Base-by-base conservation (phyloP, 345 rosid species). In the Pugionium dolabratum region DNA sequence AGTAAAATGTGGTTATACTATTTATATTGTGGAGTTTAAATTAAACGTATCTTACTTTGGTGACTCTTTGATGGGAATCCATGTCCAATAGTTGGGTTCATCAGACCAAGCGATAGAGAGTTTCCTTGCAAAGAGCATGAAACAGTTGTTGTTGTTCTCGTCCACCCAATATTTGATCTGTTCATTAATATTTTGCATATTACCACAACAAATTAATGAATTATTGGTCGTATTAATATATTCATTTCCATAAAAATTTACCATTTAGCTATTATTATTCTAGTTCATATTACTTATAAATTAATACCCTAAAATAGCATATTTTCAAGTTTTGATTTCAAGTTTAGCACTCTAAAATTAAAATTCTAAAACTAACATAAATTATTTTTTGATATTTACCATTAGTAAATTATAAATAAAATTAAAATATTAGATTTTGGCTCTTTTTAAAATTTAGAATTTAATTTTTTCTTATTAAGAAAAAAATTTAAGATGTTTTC, bases 81-180 rank as follows among this genome's bases (percentile, higher is more conserved):
- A 90, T 37, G 28, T 62, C 97, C 97, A 90, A 69, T 55, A 81
- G 51, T 30, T 56, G 11, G 31, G 2, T 40, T 82, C 61, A 18
- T 83, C 89, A 30, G 82, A 77, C 89, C 97, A 88, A 33, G 79
- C 83, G 68, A 88, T 86, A 5, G 69, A 62, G 54, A 86, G 80
- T 39, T 58, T 76, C 71, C 80, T 80, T 43, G 93, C 82, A 74
- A 62, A 83, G 78, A 88, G 18, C 81, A 81, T 79, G 79, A 86
- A 82, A 79, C 88, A 76, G 71, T 83, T 86, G 66, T 51, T 65
- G 54, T 80, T 79, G 32, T 64, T 61, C 79, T 79, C 76, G 25
- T 88, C 86, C 40, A 84, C 77, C 90, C 83, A 72, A 29, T 78
- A 79, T 63, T 80, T 81, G 77, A 84, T 78, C 79, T 62, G 54